Base-by-base conservation (phyloP, 2,329 filamentous ascomycete species). In the Myriangium duriaei region DNA sequence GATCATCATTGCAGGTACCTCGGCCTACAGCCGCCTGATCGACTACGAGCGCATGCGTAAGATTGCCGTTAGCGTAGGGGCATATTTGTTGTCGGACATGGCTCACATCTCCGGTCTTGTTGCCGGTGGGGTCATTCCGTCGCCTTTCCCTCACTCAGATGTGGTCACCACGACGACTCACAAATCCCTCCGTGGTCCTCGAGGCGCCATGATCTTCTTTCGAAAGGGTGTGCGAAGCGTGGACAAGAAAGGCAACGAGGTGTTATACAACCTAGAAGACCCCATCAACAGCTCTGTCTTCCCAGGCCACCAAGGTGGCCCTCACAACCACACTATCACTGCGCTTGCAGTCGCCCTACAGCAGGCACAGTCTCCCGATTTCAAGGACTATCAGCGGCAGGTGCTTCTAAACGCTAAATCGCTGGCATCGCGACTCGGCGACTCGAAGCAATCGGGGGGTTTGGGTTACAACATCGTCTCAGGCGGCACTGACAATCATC, bases 201-300 rank as follows among this genome's bases (percentile, higher is more conserved):
- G 91, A 61, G 91, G 91, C 56, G 91, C 91, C 59, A 98, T 98
- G 91, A 98, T 98, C 68, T 98, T 98, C 76, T 98, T 87, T 79
- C 84, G 91, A 65, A 95, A 93, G 71, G 91, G 91, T 47, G 79
- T 95, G 45, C 82, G 88, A 56, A 85, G 81, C 55, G 81, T 81
- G 39, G 84, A 96, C 58, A 69, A 81, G 64, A 95, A 95, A 74
- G 79, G 86, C 55, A 88, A 94, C 67, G 75, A 88, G 69, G 35
- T 56, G 11, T 69, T 87, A 53, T 98, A 95, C 61, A 86, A 98
- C 56, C 76, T 98, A 21, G 91, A 98, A 71, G 76, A 79, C 51
- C 83, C 86, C 40, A 98, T 98, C 72, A 98, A 98, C 71, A 87
- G 92, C 63, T 96, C 91, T 41, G 91, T 98, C 60, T 98, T 98